Base-by-base conservation (phyloP, 2,329 filamentous ascomycete species). In the Hymenoscyphus salicellus region DNA sequence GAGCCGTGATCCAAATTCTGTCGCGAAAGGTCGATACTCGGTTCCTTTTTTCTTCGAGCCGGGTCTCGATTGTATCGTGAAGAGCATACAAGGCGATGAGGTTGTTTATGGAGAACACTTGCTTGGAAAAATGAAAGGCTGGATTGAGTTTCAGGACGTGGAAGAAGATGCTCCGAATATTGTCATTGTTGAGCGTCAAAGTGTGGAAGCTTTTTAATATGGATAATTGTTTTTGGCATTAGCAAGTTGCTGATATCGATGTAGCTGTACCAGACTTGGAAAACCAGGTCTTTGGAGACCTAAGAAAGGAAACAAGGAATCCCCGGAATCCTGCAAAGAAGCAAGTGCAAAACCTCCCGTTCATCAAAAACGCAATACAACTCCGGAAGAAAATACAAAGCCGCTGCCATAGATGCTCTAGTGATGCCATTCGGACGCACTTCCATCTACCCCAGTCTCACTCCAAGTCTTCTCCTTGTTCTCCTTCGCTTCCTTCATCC, bases 1-100 rank as follows among this genome's bases (percentile, higher is more conserved):
- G 23, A 72, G 72, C 6, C 67, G 71, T 20, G 57, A 63, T 10
- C 23, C 26, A 10, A 64, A 30, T 1, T 46, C 28, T 3, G 38
- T 33, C 3, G 20, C 17, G 17, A 68, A 65, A 30, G 70, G 67
- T 2, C 63, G 71, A 30, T 79, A 79, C 62, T 80, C 78, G 58
- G 78, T 81, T 32, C 79, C 79, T 1, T 82, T 81, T 70, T 82
- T 82, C 71, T 81, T 81, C 66, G 79, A 81, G 71, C 80, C 79
- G 0, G 79, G 79, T 3, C 75, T 78, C 67, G 65, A 74, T 17
- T 80, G 79, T 70, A 65, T 79, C 20, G 75, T 81, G 8, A 69
- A 71, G 60, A 75, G 76, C 55, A 71, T 81, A 14, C 65, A 68
- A 5, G 68, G 66, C 1, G 65, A 65, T 8, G 68, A 72, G 3